Evolutionary conservation across 192 early-diverging fungal species (phyloP).

Genomic region (Backusella psychrophila): DNA sequence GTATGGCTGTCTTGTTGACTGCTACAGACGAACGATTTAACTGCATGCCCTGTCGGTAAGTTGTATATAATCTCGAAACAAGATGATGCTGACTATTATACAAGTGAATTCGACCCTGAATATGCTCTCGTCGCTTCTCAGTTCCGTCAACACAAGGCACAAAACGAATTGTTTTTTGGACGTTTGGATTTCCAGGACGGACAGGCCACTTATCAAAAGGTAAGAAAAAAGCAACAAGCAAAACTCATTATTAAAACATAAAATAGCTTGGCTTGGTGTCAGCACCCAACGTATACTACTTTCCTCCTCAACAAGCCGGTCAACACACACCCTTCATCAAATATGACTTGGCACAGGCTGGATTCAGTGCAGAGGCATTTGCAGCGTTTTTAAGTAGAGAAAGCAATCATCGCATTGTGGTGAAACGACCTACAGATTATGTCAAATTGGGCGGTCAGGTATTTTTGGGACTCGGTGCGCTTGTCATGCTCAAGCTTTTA

Average conservation of each 20-base stretch:
- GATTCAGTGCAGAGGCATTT: slow-evolving; percentile 61
- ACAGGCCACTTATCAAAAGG: slow-evolving; percentile 61
- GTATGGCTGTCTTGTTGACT: slow-evolving; percentile 66
- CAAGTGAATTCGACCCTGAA: slow-evolving; percentile 70
- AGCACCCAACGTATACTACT: slow-evolving; percentile 70
- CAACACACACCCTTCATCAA: slow-evolving; percentile 42
- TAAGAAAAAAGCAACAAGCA: slow-evolving; percentile 12
- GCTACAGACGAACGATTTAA: slow-evolving; percentile 58
- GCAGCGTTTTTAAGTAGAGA: slow-evolving; percentile 51
- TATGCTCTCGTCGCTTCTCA: slow-evolving; percentile 55
- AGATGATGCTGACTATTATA: neutral
- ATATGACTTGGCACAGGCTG: slow-evolving; percentile 61
- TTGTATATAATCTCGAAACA: no score
- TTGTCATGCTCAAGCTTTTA: slow-evolving; percentile 37
- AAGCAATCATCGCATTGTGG: slow-evolving; percentile 27
- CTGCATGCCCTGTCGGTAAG: slow-evolving; percentile 72
- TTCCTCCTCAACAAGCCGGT: slow-evolving; percentile 55
- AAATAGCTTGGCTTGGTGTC: slow-evolving; percentile 45
- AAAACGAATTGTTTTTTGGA: slow-evolving; percentile 57
- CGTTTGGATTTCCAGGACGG: slow-evolving; percentile 63
- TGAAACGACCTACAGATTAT: slow-evolving; percentile 61
- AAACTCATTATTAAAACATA: no score
- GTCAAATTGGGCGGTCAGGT: slow-evolving; percentile 36
- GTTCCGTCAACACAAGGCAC: slow-evolving; percentile 37
- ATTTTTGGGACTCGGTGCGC: slow-evolving; percentile 28